Evolutionary conservation across 2,329 filamentous ascomycete species (phyloP).

Genomic region (Aspergillus sp.): DNA sequence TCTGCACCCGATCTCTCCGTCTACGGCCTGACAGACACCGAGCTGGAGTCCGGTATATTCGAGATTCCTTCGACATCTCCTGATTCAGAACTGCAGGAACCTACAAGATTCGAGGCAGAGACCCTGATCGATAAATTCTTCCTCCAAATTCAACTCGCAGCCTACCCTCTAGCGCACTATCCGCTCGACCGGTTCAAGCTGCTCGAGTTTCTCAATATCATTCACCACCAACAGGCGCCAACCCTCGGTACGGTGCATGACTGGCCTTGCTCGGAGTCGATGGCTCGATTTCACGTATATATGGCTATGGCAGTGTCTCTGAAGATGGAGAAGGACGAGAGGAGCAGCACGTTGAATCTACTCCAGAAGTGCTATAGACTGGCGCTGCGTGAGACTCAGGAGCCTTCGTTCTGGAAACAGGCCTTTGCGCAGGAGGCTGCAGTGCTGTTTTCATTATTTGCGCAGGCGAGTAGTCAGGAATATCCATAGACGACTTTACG

Average conservation of each 20-base stretch:
- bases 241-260: not conserved
- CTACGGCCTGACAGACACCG: not conserved
- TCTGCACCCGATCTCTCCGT: not conserved
- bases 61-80: not conserved
- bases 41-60: not conserved
- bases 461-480: not conserved
- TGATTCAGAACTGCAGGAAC: not conserved
- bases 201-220: constrained; percentile 7
- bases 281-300: constrained; percentile 17
- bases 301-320: constrained; percentile 17
- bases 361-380: constrained; percentile 13
- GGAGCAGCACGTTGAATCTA: not conserved
- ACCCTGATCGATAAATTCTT: constrained; percentile 12
- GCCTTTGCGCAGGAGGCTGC: constrained; percentile 7
- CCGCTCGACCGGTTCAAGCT: constrained; percentile 4
- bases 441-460: constrained; percentile 10
- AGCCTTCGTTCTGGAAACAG: constrained; percentile 12
- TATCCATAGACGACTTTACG: not conserved
- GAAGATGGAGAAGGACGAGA: constrained; percentile 2
- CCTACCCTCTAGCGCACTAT: not conserved
- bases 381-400: constrained; percentile 9
- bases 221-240: not conserved
- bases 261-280: not conserved
- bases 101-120: constrained; percentile 9
- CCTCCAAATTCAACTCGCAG: not conserved